Percentiles rank a stretch among this genome's conserved stretches.
phyloP scores from a whole-genome alignment of 306 rosid genomes.

The Hippophae tibetana region DNA sequence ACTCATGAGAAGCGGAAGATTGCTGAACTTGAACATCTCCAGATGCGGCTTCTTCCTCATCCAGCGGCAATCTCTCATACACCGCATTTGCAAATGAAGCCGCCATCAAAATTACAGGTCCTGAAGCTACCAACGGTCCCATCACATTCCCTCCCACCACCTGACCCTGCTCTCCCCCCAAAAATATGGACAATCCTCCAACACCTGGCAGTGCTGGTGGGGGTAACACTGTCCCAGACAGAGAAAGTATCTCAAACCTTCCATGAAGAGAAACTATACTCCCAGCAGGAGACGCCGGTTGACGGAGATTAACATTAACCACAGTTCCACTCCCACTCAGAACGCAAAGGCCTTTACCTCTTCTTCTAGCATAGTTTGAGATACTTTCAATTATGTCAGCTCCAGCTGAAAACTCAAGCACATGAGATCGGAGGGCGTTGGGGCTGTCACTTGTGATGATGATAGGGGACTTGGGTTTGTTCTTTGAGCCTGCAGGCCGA shows the following conservation, averaged over 20 bases:
- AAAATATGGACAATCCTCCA: slow-evolving; percentile 23
- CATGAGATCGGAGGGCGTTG: slow-evolving; percentile 27
- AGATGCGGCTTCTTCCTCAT: slow-evolving; percentile 16
- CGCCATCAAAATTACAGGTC: slow-evolving; percentile 33
- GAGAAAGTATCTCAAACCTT: slow-evolving; percentile 27
- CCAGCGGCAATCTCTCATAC: slow-evolving; percentile 29
- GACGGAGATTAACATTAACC: slow-evolving; percentile 25
- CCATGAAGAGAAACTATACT: slow-evolving; percentile 20
- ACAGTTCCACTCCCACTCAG: slow-evolving; percentile 28
- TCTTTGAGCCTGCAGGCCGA: slow-evolving; percentile 30
- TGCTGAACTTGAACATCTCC: slow-evolving; percentile 4
- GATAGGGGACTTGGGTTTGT: slow-evolving; percentile 27
- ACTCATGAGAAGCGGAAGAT: slow-evolving; percentile 3
- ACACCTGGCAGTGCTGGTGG: slow-evolving; percentile 30
- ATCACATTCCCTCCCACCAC: slow-evolving; percentile 32
- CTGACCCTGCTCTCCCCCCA: slow-evolving; percentile 32
- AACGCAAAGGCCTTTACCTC: slow-evolving; percentile 28
- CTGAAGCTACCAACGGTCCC: slow-evolving; percentile 27
- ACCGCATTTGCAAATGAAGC: slow-evolving; percentile 34
- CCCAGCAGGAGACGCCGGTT: slow-evolving; percentile 20
- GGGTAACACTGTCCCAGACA: slow-evolving; percentile 30
- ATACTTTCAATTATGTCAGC: slow-evolving; percentile 27
- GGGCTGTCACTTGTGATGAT: slow-evolving; percentile 26
- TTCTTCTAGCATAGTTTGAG: slow-evolving; percentile 20
- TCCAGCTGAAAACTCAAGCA: slow-evolving; percentile 24